Base-by-base conservation (phyloP, 2,329 filamentous ascomycete genomes). In the Botrytis paeoniae region DNA sequence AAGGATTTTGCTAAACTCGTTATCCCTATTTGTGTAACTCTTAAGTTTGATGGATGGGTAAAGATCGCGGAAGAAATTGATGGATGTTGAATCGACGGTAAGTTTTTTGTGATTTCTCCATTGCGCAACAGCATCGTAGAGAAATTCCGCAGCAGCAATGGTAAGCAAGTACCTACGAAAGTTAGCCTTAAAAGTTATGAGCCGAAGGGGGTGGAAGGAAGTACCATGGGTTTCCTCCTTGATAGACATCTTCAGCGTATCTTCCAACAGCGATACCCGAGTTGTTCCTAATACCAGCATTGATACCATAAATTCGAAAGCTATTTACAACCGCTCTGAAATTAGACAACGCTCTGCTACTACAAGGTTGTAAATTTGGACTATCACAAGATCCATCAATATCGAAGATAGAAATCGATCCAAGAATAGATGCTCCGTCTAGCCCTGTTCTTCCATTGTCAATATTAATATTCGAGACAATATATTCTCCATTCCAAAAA, bases 161-260 rank as follows among this genome's bases (percentile, higher is more conserved):
- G 92, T 95, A 78, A 87, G 87, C 14, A 95, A 85, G 77, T 93
- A 92, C 78, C 78, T 78, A 10, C 20, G 61, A 54, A 66, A 66
- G 25, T 71, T 48, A 69, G 69, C 20, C 59, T 62, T 32, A 1
- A 32, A 22, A 20, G 5, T 25, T 48, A 20, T 39, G 25, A 71
- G 61, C 45, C 35, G n/a, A 32, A 48, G 66, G 7, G 54, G 35
- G 51, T 64, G 60, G 35, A 29, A 18, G 61, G 37, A 72, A 69
- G 48, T 71, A 78, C 93, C 93, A 95, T 5, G 93, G 93, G 81
- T 96, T 93, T 4, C 92, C 93, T 73, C 89, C 88, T 81, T 91
- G 91, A 82, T 95, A 96, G 6, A 86, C 82, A 78, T 96, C 93
- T 80, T 93, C 91, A 0, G 89, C 82, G 79, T 93, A 93, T 75